These are phyloP conservation scores for Pueraria montana DNA, from an alignment of 306 rosid species.

Conservation along the genomic window DNA sequence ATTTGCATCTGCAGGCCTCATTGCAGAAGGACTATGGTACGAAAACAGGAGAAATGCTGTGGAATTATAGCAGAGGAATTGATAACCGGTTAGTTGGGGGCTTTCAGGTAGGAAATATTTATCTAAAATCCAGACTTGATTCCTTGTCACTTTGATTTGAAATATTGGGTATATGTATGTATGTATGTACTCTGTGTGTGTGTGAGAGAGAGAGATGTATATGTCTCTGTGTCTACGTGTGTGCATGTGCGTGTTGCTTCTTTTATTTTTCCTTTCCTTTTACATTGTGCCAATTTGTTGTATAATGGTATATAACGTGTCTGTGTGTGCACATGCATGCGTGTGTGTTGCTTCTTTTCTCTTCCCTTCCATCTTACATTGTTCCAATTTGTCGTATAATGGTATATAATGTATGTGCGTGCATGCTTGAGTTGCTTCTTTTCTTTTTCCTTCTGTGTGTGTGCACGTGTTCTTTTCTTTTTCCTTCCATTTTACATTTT, in stretches of 20 bases:
- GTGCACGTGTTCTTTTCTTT: neutral
- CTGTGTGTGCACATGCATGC: neutral
- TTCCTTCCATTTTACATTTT: neutral
- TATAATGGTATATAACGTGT: neutral
- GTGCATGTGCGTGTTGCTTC: neutral
- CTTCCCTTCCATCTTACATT: neutral
- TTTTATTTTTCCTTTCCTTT: neutral
- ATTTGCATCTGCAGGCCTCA: conserved; percentile 68
- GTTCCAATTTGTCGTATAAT: neutral
- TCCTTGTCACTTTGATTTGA: conserved; percentile 34
- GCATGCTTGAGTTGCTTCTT: neutral
- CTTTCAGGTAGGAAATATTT: conserved; percentile 73
- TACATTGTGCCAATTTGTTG: neutral
- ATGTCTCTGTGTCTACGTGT: neutral
- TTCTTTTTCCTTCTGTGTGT: neutral
- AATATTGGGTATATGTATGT: conserved; percentile 4
- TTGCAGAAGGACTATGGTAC: conserved; percentile 87
- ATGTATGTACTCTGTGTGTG: neutral
- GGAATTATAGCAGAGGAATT: conserved; percentile 91
- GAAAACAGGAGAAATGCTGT: conserved; percentile 91
- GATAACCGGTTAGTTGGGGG: conserved; percentile 85
- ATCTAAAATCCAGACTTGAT: conserved; percentile 35
- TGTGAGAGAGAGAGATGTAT: neutral
- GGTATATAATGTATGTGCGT: neutral
- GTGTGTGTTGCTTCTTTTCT: neutral